Conservation (phyloP, 139 green algal species). For the Chlamydomonas schloesseri region DNA sequence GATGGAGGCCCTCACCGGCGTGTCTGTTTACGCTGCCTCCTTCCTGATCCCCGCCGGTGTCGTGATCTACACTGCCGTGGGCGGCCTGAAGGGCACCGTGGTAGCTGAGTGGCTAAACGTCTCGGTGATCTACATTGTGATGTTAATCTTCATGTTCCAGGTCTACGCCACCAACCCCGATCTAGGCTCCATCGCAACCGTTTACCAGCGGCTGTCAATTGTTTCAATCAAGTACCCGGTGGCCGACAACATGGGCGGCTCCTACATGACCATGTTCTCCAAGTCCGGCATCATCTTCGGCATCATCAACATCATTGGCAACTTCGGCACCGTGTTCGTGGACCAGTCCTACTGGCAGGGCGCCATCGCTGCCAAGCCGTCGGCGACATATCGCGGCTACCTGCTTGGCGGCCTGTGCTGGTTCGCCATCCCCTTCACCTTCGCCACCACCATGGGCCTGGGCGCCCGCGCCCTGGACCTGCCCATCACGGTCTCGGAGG, state of each 20-base stretch:
- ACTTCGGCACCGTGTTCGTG: conserved; percentile 96
- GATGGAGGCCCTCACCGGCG: conserved; percentile 81
- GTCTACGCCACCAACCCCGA: conserved; percentile 76
- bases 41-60: conserved; percentile 85
- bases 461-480: conserved; percentile 88
- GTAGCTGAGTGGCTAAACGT: conserved; percentile 83
- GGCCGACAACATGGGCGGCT: conserved; percentile 84
- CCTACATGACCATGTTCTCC: conserved; percentile 93
- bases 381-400: conserved; percentile 83
- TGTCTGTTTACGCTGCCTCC: conserved; percentile 66
- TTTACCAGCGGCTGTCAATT: conserved; percentile 79
- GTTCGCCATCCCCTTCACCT: conserved; percentile 96
- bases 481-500: conserved; percentile 81
- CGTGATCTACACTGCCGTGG: conserved; percentile 91
- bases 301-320: conserved; percentile 97
- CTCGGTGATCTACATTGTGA: conserved; percentile 88
- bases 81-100: conserved; percentile 96
- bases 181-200: conserved; percentile 61
- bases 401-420: conserved; percentile 88
- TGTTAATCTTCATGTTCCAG: conserved; percentile 87
- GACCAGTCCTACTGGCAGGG: conserved; percentile 92
- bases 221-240: conserved; percentile 70
- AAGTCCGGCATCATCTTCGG: conserved; percentile 92
- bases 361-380: conserved; percentile 91
- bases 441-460: conserved; percentile 93